Conservation (phyloP, 2,329 filamentous ascomycete genomes). For the Pseudocercospora cruenta region DNA sequence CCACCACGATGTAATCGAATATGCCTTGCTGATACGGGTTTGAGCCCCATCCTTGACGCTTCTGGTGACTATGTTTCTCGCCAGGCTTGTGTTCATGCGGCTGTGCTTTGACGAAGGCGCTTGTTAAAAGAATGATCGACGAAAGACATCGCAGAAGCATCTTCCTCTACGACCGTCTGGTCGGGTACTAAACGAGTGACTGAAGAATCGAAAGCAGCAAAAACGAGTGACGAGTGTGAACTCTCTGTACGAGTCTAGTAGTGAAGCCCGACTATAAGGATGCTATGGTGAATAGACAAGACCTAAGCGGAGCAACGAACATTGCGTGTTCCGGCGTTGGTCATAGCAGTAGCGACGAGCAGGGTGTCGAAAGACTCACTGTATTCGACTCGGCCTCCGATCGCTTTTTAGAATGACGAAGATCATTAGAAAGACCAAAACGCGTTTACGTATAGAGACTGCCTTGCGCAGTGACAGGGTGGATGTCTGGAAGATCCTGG, state of each 20-base stretch:
- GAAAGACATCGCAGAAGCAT: slow-evolving; percentile 1
- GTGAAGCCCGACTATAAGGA: not conserved
- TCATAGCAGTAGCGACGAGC: not conserved
- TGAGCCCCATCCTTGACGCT: slow-evolving; percentile 9
- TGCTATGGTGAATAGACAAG: not conserved
- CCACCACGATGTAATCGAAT: slow-evolving; percentile 63
- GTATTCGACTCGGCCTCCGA: not conserved
- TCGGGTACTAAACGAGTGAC: not conserved
- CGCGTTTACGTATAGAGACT: not conserved
- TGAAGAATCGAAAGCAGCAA: not conserved
- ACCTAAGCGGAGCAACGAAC: not conserved
- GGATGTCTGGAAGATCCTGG: not conserved
- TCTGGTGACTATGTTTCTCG: slow-evolving; percentile 6
- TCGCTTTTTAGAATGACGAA: not conserved
- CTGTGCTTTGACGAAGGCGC: not conserved
- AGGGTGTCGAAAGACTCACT: not conserved
- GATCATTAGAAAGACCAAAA: not conserved
- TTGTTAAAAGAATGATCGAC: not conserved
- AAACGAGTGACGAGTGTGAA: not conserved
- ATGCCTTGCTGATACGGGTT: slow-evolving; percentile 14
- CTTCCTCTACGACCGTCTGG: not conserved
- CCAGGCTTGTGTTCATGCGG: not conserved
- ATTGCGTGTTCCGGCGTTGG: not conserved
- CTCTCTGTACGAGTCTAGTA: not conserved
- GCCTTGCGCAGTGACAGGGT: not conserved